Base-by-base conservation (phyloP, 176 grass and related monocot genomes). In the Themeda triandra region DNA sequence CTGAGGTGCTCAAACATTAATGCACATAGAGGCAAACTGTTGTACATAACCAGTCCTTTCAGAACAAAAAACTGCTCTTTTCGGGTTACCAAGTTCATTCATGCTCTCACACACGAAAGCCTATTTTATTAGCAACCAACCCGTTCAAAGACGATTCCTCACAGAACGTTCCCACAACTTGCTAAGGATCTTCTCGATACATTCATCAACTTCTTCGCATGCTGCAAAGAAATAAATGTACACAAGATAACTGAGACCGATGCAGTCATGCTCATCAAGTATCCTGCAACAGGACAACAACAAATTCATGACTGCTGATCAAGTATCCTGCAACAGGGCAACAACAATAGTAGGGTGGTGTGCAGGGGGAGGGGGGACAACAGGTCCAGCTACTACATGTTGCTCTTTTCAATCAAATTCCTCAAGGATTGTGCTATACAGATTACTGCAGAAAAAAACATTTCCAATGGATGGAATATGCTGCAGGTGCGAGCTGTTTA, bases 311-410 rank as follows among this genome's bases (percentile, higher is more conserved):
- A 25, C 21, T 6, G 13, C 6, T 33, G 4, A 33, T 10, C 19
- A 18, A 1, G 9, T 37, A 11, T 42, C 14, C 24, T 4, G 4
- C 10, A 6, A 44, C 39, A 10, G 24, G 14, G 23, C 37, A 2
- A 4, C 2, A 9, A 21, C 10, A 0, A 2, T 6, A 35, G 4
- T 6, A 6, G 0, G 5, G 3, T 6, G 2, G 4, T 37, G 0
- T 6, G 2, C 5, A 37, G 2, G 5, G 4, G 6, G 4, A 5
- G 4, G 5, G 5, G 5, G 6, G 6, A 23, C 2, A 23, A 56
- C 7, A 23, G 7, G 8, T n/a, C 53, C 53, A 58, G 21, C 8
- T 10, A 41, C 68, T 42, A 71, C 13, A 72, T 72, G 41, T 28
- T 9, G 21, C 6, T 71, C 6, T 44, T 8, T 4, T 44, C n/a